Evolutionary conservation across 108 stramenopile genomes (phyloP), one percentile per base, ranked within the genome.

Genomic region (Licmophora abbreviata): DNA sequence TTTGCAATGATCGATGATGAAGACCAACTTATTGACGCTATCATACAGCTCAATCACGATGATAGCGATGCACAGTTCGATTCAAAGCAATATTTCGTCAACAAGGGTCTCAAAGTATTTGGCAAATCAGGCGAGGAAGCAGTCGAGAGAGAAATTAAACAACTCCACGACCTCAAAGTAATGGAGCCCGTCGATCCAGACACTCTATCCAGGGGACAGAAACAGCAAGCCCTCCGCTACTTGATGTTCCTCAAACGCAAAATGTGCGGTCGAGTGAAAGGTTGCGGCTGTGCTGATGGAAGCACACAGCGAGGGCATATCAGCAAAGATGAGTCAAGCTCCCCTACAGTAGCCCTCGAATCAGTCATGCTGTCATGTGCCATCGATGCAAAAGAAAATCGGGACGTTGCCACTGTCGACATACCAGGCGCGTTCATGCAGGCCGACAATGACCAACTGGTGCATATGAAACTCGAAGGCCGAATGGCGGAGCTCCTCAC

Each of bases 351-450:
- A 24, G 11, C 46, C 0, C 65, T 29, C 1, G 68, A 73, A 17
- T 30, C 49, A 20, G 22, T 73, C 9, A 24, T 69, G 42, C 22
- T 73, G 12, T 45, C 68, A 3, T 42, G 58, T 9, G 40, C 59
- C 10, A 63, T 71, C 23, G 57, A 71, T 45, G 66, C 74, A 1
- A 36, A 26, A 3, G 74, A 76, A 36, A 27, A 34, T 11, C 29
- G 74, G 15, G 54, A 67, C 10, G 58, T 67, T 0, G 58, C 45
- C 0, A 55, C 43, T 7, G 34, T 33, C n/a, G 74, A 76, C n/a
- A 45, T 76, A 4, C 62, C 59, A 0, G 57, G 61, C 22, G 69
- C 74, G 0, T 76, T 71, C 50, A 34, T 69, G 9, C 73, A 69
- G 22, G 35, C 58, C 11, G 17, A 44, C 0, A 37, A 23, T 7